phyloP scores from a whole-genome alignment of 768 basidiomycete genomes.

The Rhodotorula kratochvilovae region DNA sequence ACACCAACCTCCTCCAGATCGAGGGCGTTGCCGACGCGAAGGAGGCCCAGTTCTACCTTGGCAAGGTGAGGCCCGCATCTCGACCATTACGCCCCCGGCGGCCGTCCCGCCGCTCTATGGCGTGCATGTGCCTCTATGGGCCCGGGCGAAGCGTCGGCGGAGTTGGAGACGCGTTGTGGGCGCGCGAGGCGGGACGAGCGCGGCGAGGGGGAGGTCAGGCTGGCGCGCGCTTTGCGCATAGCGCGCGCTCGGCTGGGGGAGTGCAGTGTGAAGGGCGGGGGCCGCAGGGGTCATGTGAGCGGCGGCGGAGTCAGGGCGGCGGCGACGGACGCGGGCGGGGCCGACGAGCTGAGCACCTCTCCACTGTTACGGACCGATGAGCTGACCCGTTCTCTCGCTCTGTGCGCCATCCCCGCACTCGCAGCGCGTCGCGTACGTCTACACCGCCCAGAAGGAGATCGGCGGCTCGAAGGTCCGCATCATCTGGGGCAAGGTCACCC shows the following conservation, averaged over 20 bases:
- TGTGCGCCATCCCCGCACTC: constrained; percentile 12
- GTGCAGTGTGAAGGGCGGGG: background rate
- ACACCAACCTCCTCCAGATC: constrained; percentile 93
- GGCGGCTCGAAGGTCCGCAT: constrained; percentile 93
- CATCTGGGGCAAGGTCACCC: constrained; percentile 70
- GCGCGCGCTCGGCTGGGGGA: too few species aligned
- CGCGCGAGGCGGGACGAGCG: too few species aligned
- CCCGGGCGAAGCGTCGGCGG: too few species aligned
- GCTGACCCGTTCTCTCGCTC: background rate
- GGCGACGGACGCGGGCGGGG: background rate
- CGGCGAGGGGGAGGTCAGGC: too few species aligned
- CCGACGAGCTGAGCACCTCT: background rate
- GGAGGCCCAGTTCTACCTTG: constrained; percentile 96
- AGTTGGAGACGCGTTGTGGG: too few species aligned
- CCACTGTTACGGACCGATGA: background rate
- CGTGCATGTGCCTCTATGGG: too few species aligned
- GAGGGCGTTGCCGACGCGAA: constrained; percentile 91
- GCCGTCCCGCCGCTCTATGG: background rate
- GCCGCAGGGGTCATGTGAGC: background rate
- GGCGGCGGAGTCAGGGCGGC: background rate
- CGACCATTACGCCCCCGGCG: background rate
- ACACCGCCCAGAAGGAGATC: constrained; percentile 91
- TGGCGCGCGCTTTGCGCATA: too few species aligned
- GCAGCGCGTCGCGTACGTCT: constrained; percentile 94
- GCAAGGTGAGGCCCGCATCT: constrained; percentile 66